Percentiles rank a stretch among this genome's conserved stretches.
Evolutionary conservation across 192 early-diverging fungal genomes (phyloP).

Genomic region (Entomortierella lignicola): DNA sequence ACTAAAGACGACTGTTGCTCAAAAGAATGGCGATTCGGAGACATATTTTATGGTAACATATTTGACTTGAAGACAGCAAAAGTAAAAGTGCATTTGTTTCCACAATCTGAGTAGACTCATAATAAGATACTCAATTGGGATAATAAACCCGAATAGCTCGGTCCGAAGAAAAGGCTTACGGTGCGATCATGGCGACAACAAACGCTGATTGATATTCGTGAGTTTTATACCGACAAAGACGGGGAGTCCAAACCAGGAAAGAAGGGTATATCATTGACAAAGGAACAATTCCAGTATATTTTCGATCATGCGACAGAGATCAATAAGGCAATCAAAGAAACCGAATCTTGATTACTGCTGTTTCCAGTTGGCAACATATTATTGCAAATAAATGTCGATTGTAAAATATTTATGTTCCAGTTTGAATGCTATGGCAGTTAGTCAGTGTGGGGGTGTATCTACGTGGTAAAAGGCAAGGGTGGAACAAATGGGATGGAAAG

Average conservation of each 20-base stretch:
- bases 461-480: too few relatives aligned
- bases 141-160: constrained; percentile 2
- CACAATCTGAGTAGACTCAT: too few relatives aligned
- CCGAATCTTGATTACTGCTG: not conserved
- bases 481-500: too few relatives aligned
- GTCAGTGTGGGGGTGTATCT: too few relatives aligned
- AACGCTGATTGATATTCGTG: constrained; percentile 40
- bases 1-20: not conserved
- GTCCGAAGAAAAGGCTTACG: constrained; percentile 23
- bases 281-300: constrained; percentile 20
- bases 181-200: constrained; percentile 23
- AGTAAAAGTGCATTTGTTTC: too few relatives aligned
- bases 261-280: constrained; percentile 43
- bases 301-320: constrained; percentile 15
- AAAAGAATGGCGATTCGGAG: not conserved
- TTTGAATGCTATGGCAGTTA: too few relatives aligned
- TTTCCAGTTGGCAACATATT: too few relatives aligned
- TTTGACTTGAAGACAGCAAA: not conserved
- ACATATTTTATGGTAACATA: constrained; percentile 7
- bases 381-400: too few relatives aligned
- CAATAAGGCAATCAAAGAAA: constrained; percentile 5
- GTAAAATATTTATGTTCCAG: too few relatives aligned
- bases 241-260: constrained; percentile 26
- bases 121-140: too few relatives aligned
- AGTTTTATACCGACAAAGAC: constrained; percentile 31